Evolutionary conservation across 768 basidiomycete species (phyloP), one percentile per base, ranked within the genome.

Genomic region (Boletus reticulatus): DNA sequence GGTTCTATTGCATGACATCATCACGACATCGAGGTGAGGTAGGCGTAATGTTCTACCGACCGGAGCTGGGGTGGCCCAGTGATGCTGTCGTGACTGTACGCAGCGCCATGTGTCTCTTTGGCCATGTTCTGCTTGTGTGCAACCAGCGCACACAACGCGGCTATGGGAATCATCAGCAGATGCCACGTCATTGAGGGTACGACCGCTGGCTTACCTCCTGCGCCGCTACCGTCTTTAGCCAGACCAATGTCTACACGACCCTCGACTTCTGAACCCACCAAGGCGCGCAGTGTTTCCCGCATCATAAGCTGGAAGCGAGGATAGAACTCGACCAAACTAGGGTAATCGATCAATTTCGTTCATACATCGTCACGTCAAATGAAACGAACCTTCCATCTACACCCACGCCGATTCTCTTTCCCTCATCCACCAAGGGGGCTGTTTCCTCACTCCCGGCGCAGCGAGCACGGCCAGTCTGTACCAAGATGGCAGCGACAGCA

Each of bases 151-250:
- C 91, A 89, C 39, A 97, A 77, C 41, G 94, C 94, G 68, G 94
- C 94, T 94, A 57, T 29, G 19, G 27, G 44, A 47, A 48, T 13
- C 50, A 61, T 44, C 54, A 44, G 56, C 39, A 57, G 43, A 45
- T 17, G 16, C 54, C 43, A 3, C 7, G 19, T 6, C 20, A 38
- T 44, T 48, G 37, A 44, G 22, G 41, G 48, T 12, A 6, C 31
- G 17, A 13, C 16, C 11, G 51, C 38, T 17, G n/a, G 37, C 89
- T 75, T 71, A 97, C 95, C 96, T 67, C 97, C 97, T 41, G 94
- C 94, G 37, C 96, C 97, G 65, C 92, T 95, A 13, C 97, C 97
- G 63, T 99, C 97, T 72, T 97, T 98, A 5, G 97, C 97, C 68
- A 98, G 69, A 37, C 93, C 96, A 63, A 98, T 90, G 47, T 87